phyloP scores from a whole-genome alignment of 2,329 filamentous ascomycete species.

The Xylariales sp. region DNA sequence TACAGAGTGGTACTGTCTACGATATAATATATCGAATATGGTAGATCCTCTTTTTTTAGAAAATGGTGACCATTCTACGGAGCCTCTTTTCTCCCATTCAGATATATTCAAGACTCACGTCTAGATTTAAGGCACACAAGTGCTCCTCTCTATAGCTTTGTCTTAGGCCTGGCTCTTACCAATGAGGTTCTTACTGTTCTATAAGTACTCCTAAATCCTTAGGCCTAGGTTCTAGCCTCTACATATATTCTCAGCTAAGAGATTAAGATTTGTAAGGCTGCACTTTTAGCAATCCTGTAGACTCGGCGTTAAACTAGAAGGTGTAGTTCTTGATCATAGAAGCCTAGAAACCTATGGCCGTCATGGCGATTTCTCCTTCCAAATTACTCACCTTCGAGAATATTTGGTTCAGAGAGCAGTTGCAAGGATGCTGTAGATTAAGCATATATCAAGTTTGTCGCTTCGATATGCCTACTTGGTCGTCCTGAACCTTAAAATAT shows the following conservation, averaged over 20 bases:
- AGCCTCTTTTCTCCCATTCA: neutral
- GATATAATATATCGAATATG: neutral
- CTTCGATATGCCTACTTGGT: neutral
- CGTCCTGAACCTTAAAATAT: neutral
- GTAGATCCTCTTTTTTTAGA: neutral
- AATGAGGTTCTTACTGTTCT: neutral
- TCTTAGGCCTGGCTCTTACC: neutral
- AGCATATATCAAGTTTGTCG: neutral
- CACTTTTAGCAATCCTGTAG: too few species aligned
- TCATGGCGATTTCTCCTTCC: neutral
- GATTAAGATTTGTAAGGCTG: neutral
- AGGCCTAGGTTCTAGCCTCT: neutral
- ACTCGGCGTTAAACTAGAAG: neutral
- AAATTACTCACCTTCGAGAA: neutral
- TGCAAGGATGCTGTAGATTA: neutral
- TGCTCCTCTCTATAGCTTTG: neutral
- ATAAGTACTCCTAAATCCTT: neutral
- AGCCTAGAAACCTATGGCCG: neutral
- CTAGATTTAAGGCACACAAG: neutral
- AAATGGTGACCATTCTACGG: neutral
- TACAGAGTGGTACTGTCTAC: neutral
- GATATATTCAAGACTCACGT: neutral
- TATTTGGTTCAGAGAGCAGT: neutral
- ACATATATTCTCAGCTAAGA: neutral
- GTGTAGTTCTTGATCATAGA: neutral